Base-by-base conservation (phyloP, 768 basidiomycete species). In the Phlebiopsis gigantea region DNA sequence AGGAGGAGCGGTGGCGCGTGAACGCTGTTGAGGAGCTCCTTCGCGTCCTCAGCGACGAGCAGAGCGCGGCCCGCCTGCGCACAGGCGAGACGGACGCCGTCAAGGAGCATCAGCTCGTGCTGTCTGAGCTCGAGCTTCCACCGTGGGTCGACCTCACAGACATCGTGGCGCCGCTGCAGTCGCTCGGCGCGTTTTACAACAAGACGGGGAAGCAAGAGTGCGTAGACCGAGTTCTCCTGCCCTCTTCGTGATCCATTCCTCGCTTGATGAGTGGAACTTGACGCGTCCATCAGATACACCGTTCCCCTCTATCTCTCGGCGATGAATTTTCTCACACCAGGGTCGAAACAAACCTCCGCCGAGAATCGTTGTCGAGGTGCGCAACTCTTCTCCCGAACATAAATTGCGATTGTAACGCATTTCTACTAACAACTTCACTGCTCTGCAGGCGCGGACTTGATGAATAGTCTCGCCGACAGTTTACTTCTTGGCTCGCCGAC, bases 251-350 rank as follows among this genome's bases (percentile, higher is more conserved):
- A 39, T 39, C 17, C 34, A 39, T 34, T 39, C 5, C 9, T 21
- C 28, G 47, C 26, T 30, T 47, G 9, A 3, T 9, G 22, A 3
- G 34, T 26, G 9, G 22, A 24, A 4, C 19, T 24, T 47, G 46
- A 47, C 10, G 21, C 47, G 12, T 46, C 9, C 1, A 49, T n/a
- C 55, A 88, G 87, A 22, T 84, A 79, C 60, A 85, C 87, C 0
- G 72, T 84, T 63, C 79, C 80, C 2, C 74, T 88, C 5, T 88
- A 88, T 67, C 72, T 86, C 9, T 84, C 84, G 58, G 83, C 85
- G 7, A 76, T 85, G 45, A 79, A 81, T 0, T 70, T 87, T 21
- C 75, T 88, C 46, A 72, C 87, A 15, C 2, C 74, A 0, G 60
- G 63, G 17, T 51, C 51, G 24, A 66, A 68, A 44, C 60, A 63